These are phyloP conservation scores for Epichloe uncinata DNA, from an alignment of 2,329 filamentous ascomycete species.

Conservation along the genomic window DNA sequence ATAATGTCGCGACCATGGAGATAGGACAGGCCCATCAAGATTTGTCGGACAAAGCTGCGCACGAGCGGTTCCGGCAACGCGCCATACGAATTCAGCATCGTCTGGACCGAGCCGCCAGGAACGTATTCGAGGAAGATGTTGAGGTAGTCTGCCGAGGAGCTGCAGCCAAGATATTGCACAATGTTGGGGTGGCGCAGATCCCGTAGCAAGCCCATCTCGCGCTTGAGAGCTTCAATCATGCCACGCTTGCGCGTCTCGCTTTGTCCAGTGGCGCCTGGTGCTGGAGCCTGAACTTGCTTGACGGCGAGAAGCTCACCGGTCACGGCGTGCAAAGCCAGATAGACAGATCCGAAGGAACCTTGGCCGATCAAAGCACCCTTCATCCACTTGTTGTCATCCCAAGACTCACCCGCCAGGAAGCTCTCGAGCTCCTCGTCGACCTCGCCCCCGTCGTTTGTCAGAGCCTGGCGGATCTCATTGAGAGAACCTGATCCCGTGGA, in stretches of 20 bases:
- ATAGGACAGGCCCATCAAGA: conserved; percentile 82
- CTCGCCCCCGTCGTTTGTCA: conserved; percentile 85
- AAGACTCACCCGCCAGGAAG: conserved; percentile 84
- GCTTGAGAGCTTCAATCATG: conserved; percentile 96
- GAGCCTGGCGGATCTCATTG: conserved; percentile 71
- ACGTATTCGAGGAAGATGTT: conserved; percentile 99
- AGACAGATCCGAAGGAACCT: conserved; percentile 92
- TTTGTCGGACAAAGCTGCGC: conserved; percentile 92
- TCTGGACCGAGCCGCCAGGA: conserved; percentile 90
- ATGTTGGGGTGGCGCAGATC: conserved; percentile 95
- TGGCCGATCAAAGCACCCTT: conserved; percentile 95
- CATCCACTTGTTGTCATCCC: conserved; percentile 98
- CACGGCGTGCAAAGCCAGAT: conserved; percentile 85
- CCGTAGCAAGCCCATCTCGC: conserved; percentile 86
- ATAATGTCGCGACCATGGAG: conserved; percentile 93
- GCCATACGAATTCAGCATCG: conserved; percentile 97
- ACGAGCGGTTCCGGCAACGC: conserved; percentile 87
- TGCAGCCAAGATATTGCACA: conserved; percentile 93
- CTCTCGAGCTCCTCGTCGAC: conserved; percentile 79
- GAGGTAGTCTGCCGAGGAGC: conserved; percentile 77
- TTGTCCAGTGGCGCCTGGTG: conserved; percentile 61
- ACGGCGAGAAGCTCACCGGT: conserved; percentile 96
- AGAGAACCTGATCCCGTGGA: conserved; percentile 62
- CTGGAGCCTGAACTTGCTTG: conserved; percentile 91
- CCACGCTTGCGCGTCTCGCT: conserved; percentile 87